Evolutionary conservation across 108 stramenopile species (phyloP).

Genomic region (Pseudonitzschia pungens): DNA sequence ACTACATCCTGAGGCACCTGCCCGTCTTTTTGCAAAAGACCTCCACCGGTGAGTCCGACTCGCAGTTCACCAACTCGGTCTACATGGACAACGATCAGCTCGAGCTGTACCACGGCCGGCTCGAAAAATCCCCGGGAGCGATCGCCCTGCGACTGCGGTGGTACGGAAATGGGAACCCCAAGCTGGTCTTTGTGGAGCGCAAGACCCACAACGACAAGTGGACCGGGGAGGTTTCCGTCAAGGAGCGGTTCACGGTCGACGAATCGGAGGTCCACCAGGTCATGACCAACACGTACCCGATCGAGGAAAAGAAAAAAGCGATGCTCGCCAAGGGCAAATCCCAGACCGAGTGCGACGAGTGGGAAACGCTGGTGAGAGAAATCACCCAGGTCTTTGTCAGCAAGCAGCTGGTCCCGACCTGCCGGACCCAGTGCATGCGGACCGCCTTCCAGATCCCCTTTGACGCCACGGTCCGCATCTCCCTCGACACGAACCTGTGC

Average conservation of each 20-base stretch:
- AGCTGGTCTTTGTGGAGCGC: slow-evolving; percentile 92
- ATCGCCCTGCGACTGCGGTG: slow-evolving; percentile 94
- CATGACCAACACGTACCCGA: slow-evolving; percentile 81
- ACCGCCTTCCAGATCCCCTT: slow-evolving; percentile 98
- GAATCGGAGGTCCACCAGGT: slow-evolving; percentile 81
- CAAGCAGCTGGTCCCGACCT: slow-evolving; percentile 95
- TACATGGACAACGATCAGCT: slow-evolving; percentile 90
- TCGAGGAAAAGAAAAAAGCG: slow-evolving; percentile 72
- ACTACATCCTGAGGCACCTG: slow-evolving; percentile 88
- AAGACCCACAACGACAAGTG: slow-evolving; percentile 98
- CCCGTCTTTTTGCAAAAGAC: slow-evolving; percentile 95
- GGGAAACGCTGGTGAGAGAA: slow-evolving; percentile 86
- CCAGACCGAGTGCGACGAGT: slow-evolving; percentile 86
- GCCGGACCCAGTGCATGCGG: slow-evolving; percentile 96
- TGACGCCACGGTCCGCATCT: slow-evolving; percentile 94
- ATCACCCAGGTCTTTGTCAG: slow-evolving; percentile 84
- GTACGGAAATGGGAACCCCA: slow-evolving; percentile 91
- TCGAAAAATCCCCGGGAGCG: slow-evolving; percentile 95
- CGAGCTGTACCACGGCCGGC: slow-evolving; percentile 94
- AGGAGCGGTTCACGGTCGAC: slow-evolving; percentile 94
- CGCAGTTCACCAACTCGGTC: slow-evolving; percentile 93
- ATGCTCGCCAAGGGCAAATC: slow-evolving; percentile 85
- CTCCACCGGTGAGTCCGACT: slow-evolving; percentile 87
- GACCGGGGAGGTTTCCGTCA: slow-evolving; percentile 95
- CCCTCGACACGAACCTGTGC: slow-evolving; percentile 94